Evolutionary conservation across 805 yeast genomes (phyloP), one percentile per base, ranked within the genome.

Genomic region (Pichia manshurica): DNA sequence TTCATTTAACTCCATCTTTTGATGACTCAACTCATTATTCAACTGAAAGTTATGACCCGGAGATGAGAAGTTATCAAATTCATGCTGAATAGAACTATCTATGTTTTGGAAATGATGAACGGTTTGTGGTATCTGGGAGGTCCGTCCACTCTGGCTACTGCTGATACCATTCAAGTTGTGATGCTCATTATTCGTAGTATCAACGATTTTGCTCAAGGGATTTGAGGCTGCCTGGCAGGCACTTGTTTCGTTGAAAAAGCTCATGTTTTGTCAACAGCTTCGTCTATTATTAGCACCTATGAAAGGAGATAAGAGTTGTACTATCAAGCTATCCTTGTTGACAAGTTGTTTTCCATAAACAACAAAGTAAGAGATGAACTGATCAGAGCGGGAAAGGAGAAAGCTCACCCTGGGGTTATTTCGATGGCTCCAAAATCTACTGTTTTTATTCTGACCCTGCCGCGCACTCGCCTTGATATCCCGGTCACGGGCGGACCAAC

Each of bases 191-290:
- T 5, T 23, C 9, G 47, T 29, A 12, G 23, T 22, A 5, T 39
- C 39, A 10, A 45, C 10, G 9, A 45, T 23, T 19, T 45, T 45
- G n/a, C 35, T 32, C 8, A 45, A 34, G 16, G 48, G 48, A 34
- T 45, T 45, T 16, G 40, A 6, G 9, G 36, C 33, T 12, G 22
- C n/a, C 15, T 39, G 44, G 25, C 48, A 45, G 25, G 34, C 34
- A n/a, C 16, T 23, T 15, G 35, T 3, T 21, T 45, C 44, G 16
- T 45, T 45, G 22, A 45, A 38, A 39, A 45, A 45, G 39, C 44
- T 45, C 48, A 45, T 45, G 29, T 25, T 25, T 10, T 25, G 29
- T 25, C 10, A 25, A 25, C 10, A 25, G 29, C 29, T 25, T 25
- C 10, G 10, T 8, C 29, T 25, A 25, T 25, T n/a, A n/a, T n/a